Base-by-base conservation (phyloP, 2,329 filamentous ascomycete genomes). In the Herpotrichia juniperi region DNA sequence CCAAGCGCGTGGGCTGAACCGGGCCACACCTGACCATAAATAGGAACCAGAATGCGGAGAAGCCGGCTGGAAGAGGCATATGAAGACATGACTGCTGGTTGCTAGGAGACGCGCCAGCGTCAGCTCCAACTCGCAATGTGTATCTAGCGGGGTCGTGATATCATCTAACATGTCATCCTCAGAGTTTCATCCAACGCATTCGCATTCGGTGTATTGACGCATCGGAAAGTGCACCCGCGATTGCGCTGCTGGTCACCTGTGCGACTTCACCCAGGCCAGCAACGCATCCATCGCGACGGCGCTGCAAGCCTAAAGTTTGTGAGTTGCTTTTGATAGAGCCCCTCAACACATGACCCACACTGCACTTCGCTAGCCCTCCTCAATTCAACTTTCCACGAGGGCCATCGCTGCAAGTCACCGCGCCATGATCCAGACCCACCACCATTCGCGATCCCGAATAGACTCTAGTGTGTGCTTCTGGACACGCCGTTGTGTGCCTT, bases 21-120 rank as follows among this genome's bases (percentile, higher is more conserved):
- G 37, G 37, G 21, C 37, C 19, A 25, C 12, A 28, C 26, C 26
- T 28, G 7, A 7, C 66, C 59, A 66, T 64, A 69, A 70, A 70
- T 69, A 69, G 67, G 59, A 21, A 53, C 19, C 53, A 51, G 53
- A 71, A 65, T 72, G 68, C 67, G 68, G 68, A 72, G 68, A 71
- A 68, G 62, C 53, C 54, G 63, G 63, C 45, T 47, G 45, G 49
- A 40, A 50, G 46, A 46, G 25, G 48, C 16, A 11, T 26, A 47
- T 28, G 42, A 12, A 34, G n/a, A n/a, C n/a, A 26, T 16, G 30
- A n/a, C 9, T 28, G 21, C 6, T 28, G 24, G 14, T 19, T 8
- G 14, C 14, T 8, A 3, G n/a, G 37, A 9, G 34, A 39, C 34
- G 34, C 16, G 12, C 26, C 39, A 25, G 39, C 21, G 25, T 42